phyloP scores from a whole-genome alignment of 148 eudicot genomes.

The Rhododendron vialii region DNA sequence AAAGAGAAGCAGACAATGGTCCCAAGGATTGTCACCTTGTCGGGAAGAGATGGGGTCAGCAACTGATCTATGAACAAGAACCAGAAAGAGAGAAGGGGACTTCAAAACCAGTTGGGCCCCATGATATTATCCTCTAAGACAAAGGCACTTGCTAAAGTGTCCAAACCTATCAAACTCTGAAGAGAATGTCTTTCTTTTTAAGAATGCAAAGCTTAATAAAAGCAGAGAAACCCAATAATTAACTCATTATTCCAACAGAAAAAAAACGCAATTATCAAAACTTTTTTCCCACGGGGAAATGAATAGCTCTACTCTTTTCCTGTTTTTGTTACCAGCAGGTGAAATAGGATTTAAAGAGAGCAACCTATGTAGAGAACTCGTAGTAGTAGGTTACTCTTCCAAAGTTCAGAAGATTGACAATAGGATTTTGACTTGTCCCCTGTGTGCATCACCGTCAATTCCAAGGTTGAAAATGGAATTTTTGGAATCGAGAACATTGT shows the following conservation, averaged over 20 bases:
- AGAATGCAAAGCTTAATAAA: neutral
- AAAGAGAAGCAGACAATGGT: slow-evolving; percentile 30
- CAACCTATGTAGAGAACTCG: neutral
- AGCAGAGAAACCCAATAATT: neutral
- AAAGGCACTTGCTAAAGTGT: slow-evolving; percentile 11
- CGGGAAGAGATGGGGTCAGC: slow-evolving; percentile 20
- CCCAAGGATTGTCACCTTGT: slow-evolving; percentile 19
- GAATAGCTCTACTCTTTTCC: neutral
- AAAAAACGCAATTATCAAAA: neutral
- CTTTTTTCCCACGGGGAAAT: neutral
- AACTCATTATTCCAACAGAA: neutral
- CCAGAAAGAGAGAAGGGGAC: slow-evolving; percentile 22
- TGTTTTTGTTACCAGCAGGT: neutral
- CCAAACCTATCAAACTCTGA: slow-evolving; percentile 5
- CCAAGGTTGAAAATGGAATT: neutral
- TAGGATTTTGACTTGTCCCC: neutral
- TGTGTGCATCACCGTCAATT: neutral
- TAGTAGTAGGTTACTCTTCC: neutral
- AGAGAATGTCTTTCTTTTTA: slow-evolving; percentile 5
- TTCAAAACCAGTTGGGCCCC: slow-evolving; percentile 31
- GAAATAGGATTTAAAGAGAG: neutral
- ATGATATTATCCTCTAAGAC: slow-evolving; percentile 18
- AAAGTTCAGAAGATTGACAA: neutral
- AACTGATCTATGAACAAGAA: slow-evolving; percentile 19
- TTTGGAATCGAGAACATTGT: neutral